Percentiles rank a stretch among this genome's conserved stretches.
phyloP scores from a whole-genome alignment of 805 yeast genomes.

The Metschnikowia baotianmanensis region DNA sequence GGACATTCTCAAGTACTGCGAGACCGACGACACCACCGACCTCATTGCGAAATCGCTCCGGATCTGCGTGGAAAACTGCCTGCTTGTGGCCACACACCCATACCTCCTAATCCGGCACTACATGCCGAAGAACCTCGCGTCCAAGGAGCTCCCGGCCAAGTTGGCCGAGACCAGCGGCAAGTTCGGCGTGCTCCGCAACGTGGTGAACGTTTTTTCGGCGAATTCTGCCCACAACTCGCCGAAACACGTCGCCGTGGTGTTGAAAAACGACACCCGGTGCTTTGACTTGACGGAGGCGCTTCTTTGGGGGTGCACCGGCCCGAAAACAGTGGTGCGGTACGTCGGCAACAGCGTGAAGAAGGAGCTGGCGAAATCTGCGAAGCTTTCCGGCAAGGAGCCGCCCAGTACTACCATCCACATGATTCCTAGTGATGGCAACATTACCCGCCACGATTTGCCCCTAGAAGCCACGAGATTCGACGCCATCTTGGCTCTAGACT shows the following conservation, averaged over 20 bases:
- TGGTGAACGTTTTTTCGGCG: slow-evolving; percentile 53
- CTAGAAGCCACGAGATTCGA: slow-evolving; percentile 45
- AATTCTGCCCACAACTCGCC: slow-evolving; percentile 26
- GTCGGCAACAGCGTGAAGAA: slow-evolving; percentile 58
- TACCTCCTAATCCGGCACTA: slow-evolving; percentile 79
- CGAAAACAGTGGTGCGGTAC: slow-evolving; percentile 51
- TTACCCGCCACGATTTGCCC: slow-evolving; percentile 20
- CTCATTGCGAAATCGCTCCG: slow-evolving; percentile 73
- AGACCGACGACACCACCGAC: slow-evolving; percentile 47
- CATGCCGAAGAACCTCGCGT: slow-evolving; percentile 74
- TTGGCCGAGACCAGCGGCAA: slow-evolving; percentile 81
- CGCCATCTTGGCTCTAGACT: slow-evolving; percentile 61
- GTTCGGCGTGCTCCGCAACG: slow-evolving; percentile 64
- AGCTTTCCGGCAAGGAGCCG: slow-evolving; percentile 18
- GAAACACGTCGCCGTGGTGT: slow-evolving; percentile 65
- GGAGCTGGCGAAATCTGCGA: slow-evolving; percentile 33
- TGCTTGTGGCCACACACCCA: slow-evolving; percentile 85
- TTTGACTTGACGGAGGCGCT: slow-evolving; percentile 75
- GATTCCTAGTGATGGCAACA: slow-evolving; percentile 39
- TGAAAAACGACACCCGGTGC: slow-evolving; percentile 60
- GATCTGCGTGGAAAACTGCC: slow-evolving; percentile 72
- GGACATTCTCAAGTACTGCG: slow-evolving; percentile 85
- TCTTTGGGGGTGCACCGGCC: slow-evolving; percentile 52
- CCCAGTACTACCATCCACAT: slow-evolving; percentile 34
- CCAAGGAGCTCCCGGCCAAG: slow-evolving; percentile 68